Evolutionary conservation across 2,329 filamentous ascomycete genomes (phyloP), one percentile per base, ranked within the genome.

Genomic region (Hymenoscyphus fructigenus): DNA sequence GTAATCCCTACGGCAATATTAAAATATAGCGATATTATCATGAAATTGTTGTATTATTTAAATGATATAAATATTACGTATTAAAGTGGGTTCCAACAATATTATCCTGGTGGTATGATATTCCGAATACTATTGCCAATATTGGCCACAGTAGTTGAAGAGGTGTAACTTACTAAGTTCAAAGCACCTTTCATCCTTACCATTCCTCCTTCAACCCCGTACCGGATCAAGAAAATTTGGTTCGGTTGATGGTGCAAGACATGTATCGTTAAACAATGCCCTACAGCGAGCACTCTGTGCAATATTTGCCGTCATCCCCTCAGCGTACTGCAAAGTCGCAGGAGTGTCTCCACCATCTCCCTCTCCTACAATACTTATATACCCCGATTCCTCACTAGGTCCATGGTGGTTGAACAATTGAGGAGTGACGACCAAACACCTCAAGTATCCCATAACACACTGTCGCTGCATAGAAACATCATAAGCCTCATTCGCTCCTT

Each of bases 401-500:
- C 26, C 47, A 50, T 50, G 47, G 2, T 50, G 47, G 26, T 50
- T 50, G 10, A 50, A 50, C 10, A 50, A 50, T 14, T 50, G 47
- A 50, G 47, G 47, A 50, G 47, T 50, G 47, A 50, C 47, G 15
- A 50, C 47, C 47, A 50, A 23, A 26, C 47, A 50, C 9, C 47
- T 50, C 47, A 50, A 50, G 5, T 50, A 26, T 0, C 47, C 47
- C 20, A 26, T 1, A 3, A 50, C 47, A 50, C 47, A 50, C 47
- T 50, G 47, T 26, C 26, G 47, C 47, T 50, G 47, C 47, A 50
- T 9, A 50, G 47, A 20, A 50, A 50, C 47, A 50, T 50, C 47
- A 9, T 23, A 50, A 23, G 47, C 47, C 20, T 50, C 47, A 26
- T 50, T 20, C 20, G 47, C 47, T 2, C 47, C 47, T 3, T 20